phyloP scores from a whole-genome alignment of 495 filamentous ascomycete genomes.

The Penicillium coprophilum region DNA sequence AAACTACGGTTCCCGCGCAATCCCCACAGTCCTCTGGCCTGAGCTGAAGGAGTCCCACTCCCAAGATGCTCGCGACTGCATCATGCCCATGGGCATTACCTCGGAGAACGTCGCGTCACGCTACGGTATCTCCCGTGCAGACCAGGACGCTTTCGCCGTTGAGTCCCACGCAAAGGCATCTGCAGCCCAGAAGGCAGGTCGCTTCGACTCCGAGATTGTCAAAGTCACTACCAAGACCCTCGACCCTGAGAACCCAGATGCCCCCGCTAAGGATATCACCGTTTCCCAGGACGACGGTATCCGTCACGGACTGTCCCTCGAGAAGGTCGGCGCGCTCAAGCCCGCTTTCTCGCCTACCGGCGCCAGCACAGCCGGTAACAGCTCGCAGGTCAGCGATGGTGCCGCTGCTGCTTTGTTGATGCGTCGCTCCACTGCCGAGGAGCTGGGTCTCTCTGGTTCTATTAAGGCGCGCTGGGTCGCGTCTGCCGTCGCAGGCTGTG shows the following conservation, averaged over 20 bases:
- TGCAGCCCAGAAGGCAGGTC: slow-evolving; percentile 63
- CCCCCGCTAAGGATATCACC: slow-evolving; percentile 57
- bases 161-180: slow-evolving; percentile 69
- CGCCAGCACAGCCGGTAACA: slow-evolving; percentile 82
- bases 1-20: slow-evolving; percentile 80
- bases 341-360: slow-evolving; percentile 77
- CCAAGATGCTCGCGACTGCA: slow-evolving; percentile 75
- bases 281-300: slow-evolving; percentile 83
- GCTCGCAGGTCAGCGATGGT: slow-evolving; percentile 82
- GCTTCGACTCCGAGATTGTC: slow-evolving; percentile 77
- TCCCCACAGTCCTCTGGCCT: slow-evolving; percentile 79
- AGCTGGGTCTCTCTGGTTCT: slow-evolving; percentile 62
- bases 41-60: slow-evolving; percentile 61
- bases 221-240: slow-evolving; percentile 63
- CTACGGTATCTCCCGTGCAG: slow-evolving; percentile 68
- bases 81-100: slow-evolving; percentile 95
- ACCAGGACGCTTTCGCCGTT: slow-evolving; percentile 83
- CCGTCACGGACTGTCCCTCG: slow-evolving; percentile 59
- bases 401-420: slow-evolving; percentile 81
- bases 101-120: slow-evolving; percentile 83
- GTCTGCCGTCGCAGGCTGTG: slow-evolving; percentile 69
- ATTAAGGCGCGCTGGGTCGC: slow-evolving; percentile 81
- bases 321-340: slow-evolving; percentile 74
- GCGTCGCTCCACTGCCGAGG: slow-evolving; percentile 76
- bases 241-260: slow-evolving; percentile 57